Base-by-base conservation (phyloP, 2,329 filamentous ascomycete species). In the Sclerotinia borealis region DNA sequence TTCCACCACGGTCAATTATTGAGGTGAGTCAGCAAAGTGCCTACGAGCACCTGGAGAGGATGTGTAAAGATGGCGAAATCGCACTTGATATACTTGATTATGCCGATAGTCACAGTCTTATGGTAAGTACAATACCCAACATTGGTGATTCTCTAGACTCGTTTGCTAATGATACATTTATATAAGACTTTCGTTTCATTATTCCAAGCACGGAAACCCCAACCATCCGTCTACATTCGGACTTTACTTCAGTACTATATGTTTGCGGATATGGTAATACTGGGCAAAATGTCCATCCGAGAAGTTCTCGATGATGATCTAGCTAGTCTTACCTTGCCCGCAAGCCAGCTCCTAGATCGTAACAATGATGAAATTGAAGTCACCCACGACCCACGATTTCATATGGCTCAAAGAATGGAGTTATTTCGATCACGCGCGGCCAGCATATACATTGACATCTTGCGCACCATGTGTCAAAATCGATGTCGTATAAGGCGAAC, bases 1-100 rank as follows among this genome's bases (percentile, higher is more conserved):
- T 97, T 71, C 95, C 95, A 4, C 95, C 95, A 9, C 85, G 93
- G 10, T 93, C 93, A 0, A 93, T 97, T 70, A 90, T 97, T 13
- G 83, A 91, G 60, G 79, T 93, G 3, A 85, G 83, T 31, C 89
- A 91, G 69, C 83, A 87, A 17, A 87, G 91, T 70, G 90, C 92
- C 0, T 83, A 89, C 67, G 77, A 77, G 25, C 87, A 91, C 69
- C 81, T 97, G 66, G 82, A 82, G 63, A 84, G 86, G 50, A 77
- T 97, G 34, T 90, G 89, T 66, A 79, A 83, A 63, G 91, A 96
- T 74, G 88, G 87, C 2, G 78, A 84, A 31, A 87, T 93, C 68
- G 81, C 88, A 25, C 82, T 86, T 59, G 81, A 87, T 67, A 82
- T 93, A 27, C 78, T 92, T 47, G 79, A 87, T 50, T 92, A 90